These are phyloP conservation scores for Ustilago tritici DNA, from an alignment of 1,284 basidiomycete species.

Conservation along the genomic window DNA sequence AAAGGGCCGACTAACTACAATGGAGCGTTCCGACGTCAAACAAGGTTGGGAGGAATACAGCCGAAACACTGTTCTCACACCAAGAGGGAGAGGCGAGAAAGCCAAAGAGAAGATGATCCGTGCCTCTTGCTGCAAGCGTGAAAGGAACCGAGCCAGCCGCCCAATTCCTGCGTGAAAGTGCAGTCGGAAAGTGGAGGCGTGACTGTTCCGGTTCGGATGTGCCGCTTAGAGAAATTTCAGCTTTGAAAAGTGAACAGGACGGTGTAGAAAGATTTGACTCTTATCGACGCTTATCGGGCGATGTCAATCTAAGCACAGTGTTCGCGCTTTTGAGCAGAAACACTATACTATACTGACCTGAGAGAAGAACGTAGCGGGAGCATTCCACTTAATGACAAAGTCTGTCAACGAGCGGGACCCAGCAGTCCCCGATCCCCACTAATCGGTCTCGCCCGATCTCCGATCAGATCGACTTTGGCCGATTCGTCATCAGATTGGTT, in stretches of 20 bases:
- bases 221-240: neutral
- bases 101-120: neutral
- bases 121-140: conserved; percentile 7
- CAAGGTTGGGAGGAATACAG: conserved; percentile 6
- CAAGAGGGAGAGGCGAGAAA: neutral
- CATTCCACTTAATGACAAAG: no score
- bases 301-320: no score
- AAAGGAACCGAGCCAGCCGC: conserved; percentile 16
- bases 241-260: neutral
- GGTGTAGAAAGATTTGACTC: neutral
- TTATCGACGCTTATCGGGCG: no score
- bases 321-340: no score
- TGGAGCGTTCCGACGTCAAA: neutral
- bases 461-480: no score
- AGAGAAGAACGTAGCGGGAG: no score
- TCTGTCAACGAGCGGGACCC: no score
- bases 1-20: conserved; percentile 12
- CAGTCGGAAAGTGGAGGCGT: neutral
- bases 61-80: conserved; percentile 1
- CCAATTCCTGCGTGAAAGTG: neutral
- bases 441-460: no score
- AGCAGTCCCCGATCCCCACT: no score
- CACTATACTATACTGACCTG: no score
- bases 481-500: no score
- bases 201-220: conserved; percentile 3